Evolutionary conservation across 2,329 filamentous ascomycete species (phyloP), one percentile per base, ranked within the genome.

Genomic region (Xylaria sp.): DNA sequence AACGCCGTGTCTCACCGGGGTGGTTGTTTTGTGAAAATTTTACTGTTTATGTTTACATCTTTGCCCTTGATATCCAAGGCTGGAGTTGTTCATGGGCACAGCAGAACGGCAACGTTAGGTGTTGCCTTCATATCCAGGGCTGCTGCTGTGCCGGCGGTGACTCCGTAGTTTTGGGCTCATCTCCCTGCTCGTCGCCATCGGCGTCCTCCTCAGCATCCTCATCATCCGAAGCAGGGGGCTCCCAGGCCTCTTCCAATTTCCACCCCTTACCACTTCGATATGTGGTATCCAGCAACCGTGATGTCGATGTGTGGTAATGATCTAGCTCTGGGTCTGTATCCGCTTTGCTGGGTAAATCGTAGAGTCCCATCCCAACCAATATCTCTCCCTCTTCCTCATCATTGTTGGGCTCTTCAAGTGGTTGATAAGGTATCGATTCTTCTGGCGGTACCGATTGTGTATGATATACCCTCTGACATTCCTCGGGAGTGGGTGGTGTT

Each of bases 231-330:
- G 84, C 85, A 0, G 90, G 90, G 19, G 85, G 92, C 78, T 88
- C 90, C 92, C 86, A 95, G 0, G 92, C 92, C 78, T 94, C 92
- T 79, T 95, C 92, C 3, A 96, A 82, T 78, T 94, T 95, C 72
- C 95, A 82, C 0, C 92, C 92, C 78, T 93, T 93, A 65, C 92
- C 92, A 19, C 82, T 84, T 2, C 82, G 80, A 72, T 83, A 84
- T 1, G 82, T 78, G 7, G 86, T 81, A 27, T 86, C 85, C 55
- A 89, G 79, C 19, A 92, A 78, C 30, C 85, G 84, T 42, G 83
- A 85, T 65, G 88, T 83, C 30, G 85, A 86, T 4, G 84, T 84
- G 58, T 84, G 78, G 79, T 89, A 85, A 80, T 86, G 84, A 79
- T 88, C 81, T 63, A 87, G 77, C 59, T 84, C 81, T 34, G 84